A percentile compares a stretch with the other conserved stretches of the same genome.
phyloP scores from a whole-genome alignment of 768 basidiomycete genomes.

The Ramaria rubella region DNA sequence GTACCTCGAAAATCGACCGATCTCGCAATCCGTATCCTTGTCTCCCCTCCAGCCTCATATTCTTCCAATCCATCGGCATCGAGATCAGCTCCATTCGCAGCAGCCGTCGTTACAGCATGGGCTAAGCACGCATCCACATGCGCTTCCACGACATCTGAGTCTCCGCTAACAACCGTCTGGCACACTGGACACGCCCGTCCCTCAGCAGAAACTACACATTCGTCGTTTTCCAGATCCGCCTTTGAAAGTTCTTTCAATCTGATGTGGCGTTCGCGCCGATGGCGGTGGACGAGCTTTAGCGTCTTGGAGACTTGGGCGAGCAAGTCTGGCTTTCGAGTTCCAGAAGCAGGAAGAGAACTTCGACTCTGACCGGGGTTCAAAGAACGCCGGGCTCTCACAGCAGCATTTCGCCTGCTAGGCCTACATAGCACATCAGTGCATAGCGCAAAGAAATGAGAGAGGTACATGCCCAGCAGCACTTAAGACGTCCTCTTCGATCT shows the following conservation, averaged over 20 bases:
- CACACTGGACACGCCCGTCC: constrained; percentile 68
- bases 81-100: constrained; percentile 9
- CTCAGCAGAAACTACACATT: constrained; percentile 15
- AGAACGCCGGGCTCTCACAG: constrained; percentile 37
- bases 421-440: constrained; percentile 20
- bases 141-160: constrained; percentile 66
- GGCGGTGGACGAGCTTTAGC: constrained; percentile 57
- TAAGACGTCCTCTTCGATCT: constrained; percentile 3
- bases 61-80: constrained; percentile 30
- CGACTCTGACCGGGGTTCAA: constrained; percentile 21
- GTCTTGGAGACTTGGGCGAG: constrained; percentile 41
- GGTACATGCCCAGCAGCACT: constrained; percentile 4
- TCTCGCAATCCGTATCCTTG: constrained; percentile 34
- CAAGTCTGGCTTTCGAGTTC: constrained; percentile 14
- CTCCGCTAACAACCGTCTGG: constrained; percentile 47
- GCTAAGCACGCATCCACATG: constrained; percentile 79
- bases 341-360: neutral
- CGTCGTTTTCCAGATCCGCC: constrained; percentile 36
- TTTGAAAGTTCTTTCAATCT: constrained; percentile 60
- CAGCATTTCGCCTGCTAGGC: constrained; percentile 36
- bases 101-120: constrained; percentile 33
- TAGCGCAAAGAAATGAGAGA: constrained; percentile 28
- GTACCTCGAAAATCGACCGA: constrained; percentile 29
- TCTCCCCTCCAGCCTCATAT: constrained; percentile 39
- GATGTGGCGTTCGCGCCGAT: constrained; percentile 60